Base-by-base conservation (phyloP, 306 rosid species). In the Castanospermum australe region DNA sequence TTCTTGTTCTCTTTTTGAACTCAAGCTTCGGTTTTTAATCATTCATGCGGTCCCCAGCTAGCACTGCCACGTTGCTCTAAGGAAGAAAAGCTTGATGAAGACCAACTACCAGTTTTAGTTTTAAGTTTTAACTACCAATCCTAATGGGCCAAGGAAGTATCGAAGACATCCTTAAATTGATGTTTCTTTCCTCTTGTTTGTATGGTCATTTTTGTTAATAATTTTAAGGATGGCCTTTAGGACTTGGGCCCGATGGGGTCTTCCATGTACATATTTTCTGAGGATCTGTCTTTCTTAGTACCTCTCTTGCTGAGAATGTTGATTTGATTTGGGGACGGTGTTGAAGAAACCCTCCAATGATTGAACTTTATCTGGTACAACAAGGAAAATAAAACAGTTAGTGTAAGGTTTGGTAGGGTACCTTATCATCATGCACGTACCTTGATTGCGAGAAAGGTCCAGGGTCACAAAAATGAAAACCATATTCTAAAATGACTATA, bases 21-120 rank as follows among this genome's bases (percentile, higher is more conserved):
- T 35, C 50, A 80, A 80, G 82, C 66, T 80, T 75, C 63, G 14
- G n/a, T n/a, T 44, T 70, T 66, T 51, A 71, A 47, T 70, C 73
- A 70, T 68, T 79, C 41, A n/a, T 55, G 35, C 77, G 67, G n/a
- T 42, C 69, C 79, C 88, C 30, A 68, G 9, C 11, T 59, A 3
- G 39, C 35, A 42, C 59, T 12, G 0, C 36, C 66, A 8, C 63
- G 15, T 52, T 41, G 1, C 9, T n/a, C 35, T 57, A 21, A 24
- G 47, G 14, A 68, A 62, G 18, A 56, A 59, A 61, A 76, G 52
- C 78, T 69, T 61, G 61, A 47, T 60, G 59, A 60, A 48, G 77
- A 50, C 81, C 41, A 81, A 67, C 81, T 67, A 60, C 81, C 73
- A 14, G 33, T 22, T 52, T n/a, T n/a, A n/a, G n/a, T n/a, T n/a